Base-by-base conservation (phyloP, 495 filamentous ascomycete genomes). In the Penicillium samsonianum region DNA sequence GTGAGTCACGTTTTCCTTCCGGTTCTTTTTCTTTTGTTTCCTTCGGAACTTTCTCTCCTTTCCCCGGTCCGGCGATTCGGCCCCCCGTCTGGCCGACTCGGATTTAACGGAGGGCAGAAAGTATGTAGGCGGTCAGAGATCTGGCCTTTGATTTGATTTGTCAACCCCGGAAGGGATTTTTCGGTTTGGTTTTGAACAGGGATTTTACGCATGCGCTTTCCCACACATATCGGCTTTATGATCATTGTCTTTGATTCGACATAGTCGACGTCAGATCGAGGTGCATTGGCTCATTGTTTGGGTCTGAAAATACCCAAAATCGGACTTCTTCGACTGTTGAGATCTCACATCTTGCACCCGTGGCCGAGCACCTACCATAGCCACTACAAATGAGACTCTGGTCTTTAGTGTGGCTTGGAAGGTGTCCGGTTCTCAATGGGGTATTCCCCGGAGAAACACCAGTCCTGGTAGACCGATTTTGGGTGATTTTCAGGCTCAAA, bases 11-110 rank as follows among this genome's bases (percentile, higher is more conserved):
- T 28, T 54, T 35, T 23, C 5, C 35, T 57, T 43, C 65, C 65
- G 65, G 50, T 65, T 67, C 65, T 57, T 67, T 67, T 65, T 67
- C 65, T 55, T 67, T 4, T 41, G 4, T 4, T 33, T 28, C 38
- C 38, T 30, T 47, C 65, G 65, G 62, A 68, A 57, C 33, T 40
- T 31, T 12, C 9, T 1, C 4, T 38, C 16, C 40, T 40, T 65
- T 62, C 65, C 63, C 63, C 61, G 63, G 44, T 5, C 7, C 58
- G 52, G 59, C 40, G 16, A 11, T 25, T 61, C 61, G 55, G 62
- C 33, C 44, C 60, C 57, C 64, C 58, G 61, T 54, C 53, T 61
- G 60, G 26, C 63, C 61, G 58, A 59, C 56, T 45, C 55, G 62
- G 65, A 5, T 16, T 64, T 66, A 64, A 61, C 60, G 63, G 63